Evolutionary conservation across 1,284 basidiomycete genomes (phyloP).

Genomic region (Tetrapyrgos nigripes): DNA sequence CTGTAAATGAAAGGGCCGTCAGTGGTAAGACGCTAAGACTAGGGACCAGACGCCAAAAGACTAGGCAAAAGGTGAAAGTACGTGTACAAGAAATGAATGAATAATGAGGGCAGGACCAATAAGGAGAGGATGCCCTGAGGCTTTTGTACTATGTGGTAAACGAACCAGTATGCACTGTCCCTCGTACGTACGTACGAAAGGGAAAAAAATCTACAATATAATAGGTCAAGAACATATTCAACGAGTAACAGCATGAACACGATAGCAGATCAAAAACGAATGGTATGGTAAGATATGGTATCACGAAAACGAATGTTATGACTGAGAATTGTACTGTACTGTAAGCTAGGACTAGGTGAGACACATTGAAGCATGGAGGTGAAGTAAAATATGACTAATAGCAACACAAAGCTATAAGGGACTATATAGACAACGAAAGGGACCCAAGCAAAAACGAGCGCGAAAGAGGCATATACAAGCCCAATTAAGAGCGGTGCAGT

Average conservation of each 20-base stretch:
- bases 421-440: neutral
- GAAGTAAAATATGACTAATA: neutral
- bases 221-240: neutral
- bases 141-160: too few species aligned
- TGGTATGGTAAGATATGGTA: slow-evolving; percentile 1
- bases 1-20: too few species aligned
- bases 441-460: neutral
- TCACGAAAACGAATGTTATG: neutral
- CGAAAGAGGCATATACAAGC: neutral
- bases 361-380: neutral
- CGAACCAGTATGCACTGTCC: too few species aligned
- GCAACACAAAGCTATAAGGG: neutral
- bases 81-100: too few species aligned
- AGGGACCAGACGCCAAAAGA: too few species aligned
- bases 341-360: neutral
- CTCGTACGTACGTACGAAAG: too few species aligned
- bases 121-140: too few species aligned
- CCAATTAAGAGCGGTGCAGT: neutral
- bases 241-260: neutral
- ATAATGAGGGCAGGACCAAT: too few species aligned
- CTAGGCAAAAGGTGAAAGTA: too few species aligned
- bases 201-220: neutral
- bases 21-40: too few species aligned
- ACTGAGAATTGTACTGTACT: neutral
- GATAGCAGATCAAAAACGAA: neutral